Evolutionary conservation across 148 eudicot species (phyloP).

Genomic region (Amaranthus palmeri): DNA sequence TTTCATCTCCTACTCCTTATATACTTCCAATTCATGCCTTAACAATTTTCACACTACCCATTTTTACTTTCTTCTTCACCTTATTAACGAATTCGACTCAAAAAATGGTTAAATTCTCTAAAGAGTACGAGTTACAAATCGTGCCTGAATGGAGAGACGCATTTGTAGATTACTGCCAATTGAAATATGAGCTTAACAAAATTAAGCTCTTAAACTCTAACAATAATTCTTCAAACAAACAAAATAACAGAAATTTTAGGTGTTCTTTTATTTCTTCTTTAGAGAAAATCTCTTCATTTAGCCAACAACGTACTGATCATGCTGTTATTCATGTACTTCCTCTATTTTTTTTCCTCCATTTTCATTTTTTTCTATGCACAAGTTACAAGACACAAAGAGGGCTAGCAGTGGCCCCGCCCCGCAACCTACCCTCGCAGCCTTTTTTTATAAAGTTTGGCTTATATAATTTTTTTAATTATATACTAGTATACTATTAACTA

Average conservation of each 20-base stretch:
- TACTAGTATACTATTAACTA: too few species aligned
- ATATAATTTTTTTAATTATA: not conserved
- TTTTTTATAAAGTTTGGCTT: not conserved
- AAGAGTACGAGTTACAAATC: constrained; percentile 81
- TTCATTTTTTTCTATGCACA: not conserved
- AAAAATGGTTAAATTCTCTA: constrained; percentile 71
- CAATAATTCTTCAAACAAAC: constrained; percentile 24
- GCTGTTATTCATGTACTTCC: constrained; percentile 62
- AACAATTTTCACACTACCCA: constrained; percentile 30
- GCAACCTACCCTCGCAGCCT: not conserved
- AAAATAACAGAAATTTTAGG: constrained; percentile 27
- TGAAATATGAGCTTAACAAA: constrained; percentile 77
- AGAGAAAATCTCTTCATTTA: constrained; percentile 46
- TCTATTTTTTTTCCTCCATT: constrained; percentile 18
- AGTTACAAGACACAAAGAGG: not conserved
- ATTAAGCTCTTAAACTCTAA: constrained; percentile 35
- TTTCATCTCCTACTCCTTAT: constrained; percentile 36
- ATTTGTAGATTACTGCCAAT: constrained; percentile 75
- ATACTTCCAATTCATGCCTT: constrained; percentile 34
- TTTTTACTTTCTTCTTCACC: not conserved
- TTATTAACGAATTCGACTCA: not conserved
- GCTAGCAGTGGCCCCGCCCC: too few species aligned
- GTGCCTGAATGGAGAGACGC: constrained; percentile 99
- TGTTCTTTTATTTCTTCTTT: constrained; percentile 44
- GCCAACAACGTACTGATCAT: constrained; percentile 40